Conservation (phyloP, 2,329 filamentous ascomycete species). For the Elsinoe batatas region DNA sequence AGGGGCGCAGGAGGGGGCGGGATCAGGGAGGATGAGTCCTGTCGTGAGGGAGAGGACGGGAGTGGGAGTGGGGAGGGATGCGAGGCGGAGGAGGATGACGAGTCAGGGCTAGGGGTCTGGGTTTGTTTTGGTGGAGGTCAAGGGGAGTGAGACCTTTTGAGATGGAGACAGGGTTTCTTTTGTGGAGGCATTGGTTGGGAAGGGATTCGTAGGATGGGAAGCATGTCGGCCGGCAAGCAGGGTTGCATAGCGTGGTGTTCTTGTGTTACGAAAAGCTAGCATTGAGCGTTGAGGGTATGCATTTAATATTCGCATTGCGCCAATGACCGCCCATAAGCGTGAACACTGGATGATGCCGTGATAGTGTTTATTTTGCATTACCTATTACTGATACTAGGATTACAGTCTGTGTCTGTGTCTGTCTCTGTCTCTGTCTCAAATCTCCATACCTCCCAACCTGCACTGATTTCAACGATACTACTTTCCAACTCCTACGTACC, state of each 20-base stretch:
- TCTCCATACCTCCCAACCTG: too few species aligned
- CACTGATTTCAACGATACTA: background rate
- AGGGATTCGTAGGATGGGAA: background rate
- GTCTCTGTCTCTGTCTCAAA: too few species aligned
- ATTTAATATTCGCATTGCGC: background rate
- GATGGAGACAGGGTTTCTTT: background rate
- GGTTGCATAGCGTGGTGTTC: constrained; percentile 7
- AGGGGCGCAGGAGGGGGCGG: background rate
- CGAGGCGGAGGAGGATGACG: constrained; percentile 11
- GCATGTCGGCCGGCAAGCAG: background rate
- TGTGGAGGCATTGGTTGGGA: background rate
- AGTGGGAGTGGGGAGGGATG: background rate
- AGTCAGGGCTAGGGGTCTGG: constrained; percentile 8
- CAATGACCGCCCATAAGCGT: background rate
- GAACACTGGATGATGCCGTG: background rate
- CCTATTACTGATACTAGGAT: too few species aligned
- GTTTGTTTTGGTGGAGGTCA: background rate
- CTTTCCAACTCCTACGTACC: background rate
- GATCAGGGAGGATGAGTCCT: constrained; percentile 10
- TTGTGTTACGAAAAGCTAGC: background rate
- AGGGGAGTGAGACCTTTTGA: background rate
- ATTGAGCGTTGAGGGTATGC: constrained; percentile 3
- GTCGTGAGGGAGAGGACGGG: background rate
- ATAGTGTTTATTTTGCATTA: background rate
- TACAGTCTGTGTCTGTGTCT: too few species aligned